Evolutionary conservation across 2,329 filamentous ascomycete species (phyloP), one percentile per base, ranked within the genome.

Genomic region (Sphaceloma murrayae): DNA sequence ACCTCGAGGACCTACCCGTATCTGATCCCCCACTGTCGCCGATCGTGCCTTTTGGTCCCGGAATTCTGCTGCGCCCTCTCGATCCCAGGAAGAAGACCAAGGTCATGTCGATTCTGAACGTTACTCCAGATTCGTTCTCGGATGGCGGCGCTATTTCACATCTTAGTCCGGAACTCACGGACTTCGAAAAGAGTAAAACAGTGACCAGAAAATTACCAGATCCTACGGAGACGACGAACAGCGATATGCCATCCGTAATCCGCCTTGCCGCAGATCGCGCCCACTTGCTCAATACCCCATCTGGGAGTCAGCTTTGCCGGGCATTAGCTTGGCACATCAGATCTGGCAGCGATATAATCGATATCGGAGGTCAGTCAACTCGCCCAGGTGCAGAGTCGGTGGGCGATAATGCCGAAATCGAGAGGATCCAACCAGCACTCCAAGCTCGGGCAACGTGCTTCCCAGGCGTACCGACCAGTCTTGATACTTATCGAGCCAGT

Each of bases 61-160:
- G 58, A 5, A 62, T 70, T 8, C 67, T 77, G 1, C 64, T 91
- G 29, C 74, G 75, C 40, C 71, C 83, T 13, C 64, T 71, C 5
- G 68, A 71, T 48, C 61, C 67, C 0, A 58, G 56, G 34, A 74
- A 80, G 36, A 70, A 67, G 43, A 95, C 89, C 0, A 77, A 78
- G 34, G 66, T 95, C 53, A 98, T 98, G 91, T 85, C 84, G 45
- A 94, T 98, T 51, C 70, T 96, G 34, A 98, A 98, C 63, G 67
- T 94, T 43, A 96, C 91, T 0, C 89, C 89, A 0, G 89, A 98
- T 65, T 96, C 89, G 7, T 98, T 98, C 67, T 96, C 89, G 1
- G 88, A 96, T 58, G 89, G 87, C 43, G 87, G 87, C 6, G n/a
- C n/a, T n/a, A n/a, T n/a, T n/a, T n/a, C n/a, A n/a, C n/a, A n/a